These are phyloP conservation scores for Benincasa hispida DNA, from an alignment of 306 rosid genomes.

Conservation along the genomic window DNA sequence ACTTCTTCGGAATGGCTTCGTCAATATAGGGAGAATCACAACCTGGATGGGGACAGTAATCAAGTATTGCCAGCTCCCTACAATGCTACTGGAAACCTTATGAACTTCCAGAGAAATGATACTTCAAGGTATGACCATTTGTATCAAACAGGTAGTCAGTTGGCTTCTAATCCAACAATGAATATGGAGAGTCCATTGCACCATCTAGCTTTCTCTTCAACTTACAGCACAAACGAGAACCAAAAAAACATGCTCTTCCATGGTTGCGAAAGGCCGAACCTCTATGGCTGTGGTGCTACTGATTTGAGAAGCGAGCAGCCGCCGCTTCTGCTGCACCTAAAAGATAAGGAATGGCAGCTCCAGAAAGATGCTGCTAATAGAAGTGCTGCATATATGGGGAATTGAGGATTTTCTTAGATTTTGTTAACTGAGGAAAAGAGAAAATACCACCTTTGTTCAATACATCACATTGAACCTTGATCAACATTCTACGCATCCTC, in stretches of 20 bases:
- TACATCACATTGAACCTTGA: not conserved
- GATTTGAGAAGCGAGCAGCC: slow-evolving; percentile 53
- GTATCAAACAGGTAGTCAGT: slow-evolving; percentile 32
- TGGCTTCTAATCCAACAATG: slow-evolving; percentile 26
- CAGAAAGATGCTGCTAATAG: slow-evolving; percentile 44
- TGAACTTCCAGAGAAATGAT: slow-evolving; percentile 12
- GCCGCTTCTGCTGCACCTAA: slow-evolving; percentile 54
- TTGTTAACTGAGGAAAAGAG: not conserved
- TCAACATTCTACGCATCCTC: not conserved
- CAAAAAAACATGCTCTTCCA: slow-evolving; percentile 23
- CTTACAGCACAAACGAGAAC: slow-evolving; percentile 28
- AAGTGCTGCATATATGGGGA: slow-evolving; percentile 59
- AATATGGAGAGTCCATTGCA: slow-evolving; percentile 34
- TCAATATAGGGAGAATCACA: slow-evolving; percentile 54
- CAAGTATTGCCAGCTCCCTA: slow-evolving; percentile 24
- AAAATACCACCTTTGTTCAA: not conserved
- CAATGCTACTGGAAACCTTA: slow-evolving; percentile 22
- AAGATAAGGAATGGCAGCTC: slow-evolving; percentile 66
- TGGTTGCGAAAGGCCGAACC: slow-evolving; percentile 48
- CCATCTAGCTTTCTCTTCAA: slow-evolving; percentile 29
- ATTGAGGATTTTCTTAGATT: slow-evolving; percentile 12
- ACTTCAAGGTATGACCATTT: slow-evolving; percentile 28
- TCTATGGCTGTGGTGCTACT: slow-evolving; percentile 48
- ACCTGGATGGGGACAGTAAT: slow-evolving; percentile 24
- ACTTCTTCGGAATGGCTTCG: slow-evolving; percentile 98